Percentiles rank a stretch among this genome's conserved stretches.
These are phyloP conservation scores for Tolypocladium nubicola DNA, from an alignment of 2,329 filamentous ascomycete species.

Conservation along the genomic window DNA sequence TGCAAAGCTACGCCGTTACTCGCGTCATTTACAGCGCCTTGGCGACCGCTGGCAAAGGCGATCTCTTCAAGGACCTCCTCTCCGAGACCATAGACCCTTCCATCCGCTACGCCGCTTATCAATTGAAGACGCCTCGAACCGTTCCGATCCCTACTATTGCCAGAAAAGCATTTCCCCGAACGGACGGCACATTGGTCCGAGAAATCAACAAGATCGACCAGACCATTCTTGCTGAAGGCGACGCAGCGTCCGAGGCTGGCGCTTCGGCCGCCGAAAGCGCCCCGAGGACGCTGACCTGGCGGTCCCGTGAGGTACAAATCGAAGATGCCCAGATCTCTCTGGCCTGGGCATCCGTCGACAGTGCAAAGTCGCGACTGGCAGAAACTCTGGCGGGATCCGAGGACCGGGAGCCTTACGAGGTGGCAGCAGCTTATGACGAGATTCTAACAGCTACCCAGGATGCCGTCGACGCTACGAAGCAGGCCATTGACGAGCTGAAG, in stretches of 20 bases:
- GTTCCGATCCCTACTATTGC: constrained; percentile 71
- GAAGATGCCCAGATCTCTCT: constrained; percentile 89
- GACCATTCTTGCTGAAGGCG: constrained; percentile 48
- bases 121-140: constrained; percentile 77
- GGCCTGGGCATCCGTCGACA: constrained; percentile 61
- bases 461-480: constrained; percentile 84
- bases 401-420: constrained; percentile 47
- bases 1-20: constrained; percentile 65
- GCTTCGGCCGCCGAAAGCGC: constrained; percentile 41
- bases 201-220: constrained; percentile 63
- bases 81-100: constrained; percentile 83
- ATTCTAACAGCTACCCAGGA: constrained; percentile 87
- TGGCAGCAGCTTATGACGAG: constrained; percentile 81
- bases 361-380: constrained; percentile 37
- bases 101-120: constrained; percentile 89
- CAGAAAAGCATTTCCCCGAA: constrained; percentile 63
- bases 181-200: constrained; percentile 49
- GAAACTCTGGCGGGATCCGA: constrained; percentile 33
- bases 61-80: constrained; percentile 77
- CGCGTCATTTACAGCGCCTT: constrained; percentile 77
- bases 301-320: constrained; percentile 73
- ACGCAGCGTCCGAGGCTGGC: constrained; percentile 36
- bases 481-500: constrained; percentile 81
- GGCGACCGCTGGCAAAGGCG: constrained; percentile 47
- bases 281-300: constrained; percentile 74